Percentiles rank a stretch among this genome's conserved stretches.
Conservation (phyloP, 2,329 filamentous ascomycete genomes). For the Fusarium buxicola region DNA sequence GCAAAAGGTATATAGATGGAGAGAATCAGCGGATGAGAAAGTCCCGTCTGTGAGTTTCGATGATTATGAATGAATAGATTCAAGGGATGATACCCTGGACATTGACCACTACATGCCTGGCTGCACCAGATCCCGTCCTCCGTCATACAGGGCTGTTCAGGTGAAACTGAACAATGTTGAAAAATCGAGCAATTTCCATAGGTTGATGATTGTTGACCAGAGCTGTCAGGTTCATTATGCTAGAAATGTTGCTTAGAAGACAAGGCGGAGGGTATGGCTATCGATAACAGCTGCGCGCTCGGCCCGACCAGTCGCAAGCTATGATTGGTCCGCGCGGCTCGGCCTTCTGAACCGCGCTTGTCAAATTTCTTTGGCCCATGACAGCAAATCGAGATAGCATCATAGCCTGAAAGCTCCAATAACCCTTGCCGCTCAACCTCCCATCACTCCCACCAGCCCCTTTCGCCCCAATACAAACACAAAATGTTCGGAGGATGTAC, state of each 20-base stretch:
- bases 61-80: slow-evolving; percentile 44
- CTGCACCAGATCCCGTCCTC: too few relatives aligned
- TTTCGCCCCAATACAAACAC: slow-evolving; percentile 22
- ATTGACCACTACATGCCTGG: slow-evolving; percentile 9
- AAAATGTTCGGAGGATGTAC: slow-evolving; percentile 74
- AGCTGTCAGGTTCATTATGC: too few relatives aligned
- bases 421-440: slow-evolving; percentile 14
- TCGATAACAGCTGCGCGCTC: slow-evolving; percentile 52
- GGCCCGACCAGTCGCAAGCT: slow-evolving; percentile 6
- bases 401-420: slow-evolving; percentile 29
- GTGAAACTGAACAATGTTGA: too few relatives aligned
- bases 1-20: slow-evolving; percentile 25
- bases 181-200: too few relatives aligned
- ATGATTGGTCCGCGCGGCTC: slow-evolving; percentile 30
- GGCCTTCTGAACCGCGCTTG: slow-evolving; percentile 16
- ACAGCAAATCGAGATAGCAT: slow-evolving; percentile 43
- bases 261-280: too few relatives aligned
- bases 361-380: slow-evolving; percentile 41
- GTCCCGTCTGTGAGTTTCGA: slow-evolving; percentile 34
- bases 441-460: neutral
- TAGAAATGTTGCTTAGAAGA: too few relatives aligned
- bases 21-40: slow-evolving; percentile 28
- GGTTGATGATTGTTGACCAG: too few relatives aligned
- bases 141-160: too few relatives aligned
- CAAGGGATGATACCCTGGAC: slow-evolving; percentile 38